Evolutionary conservation across 257 asterid genomes (phyloP).

Genomic region (Coffea eugenioides): DNA sequence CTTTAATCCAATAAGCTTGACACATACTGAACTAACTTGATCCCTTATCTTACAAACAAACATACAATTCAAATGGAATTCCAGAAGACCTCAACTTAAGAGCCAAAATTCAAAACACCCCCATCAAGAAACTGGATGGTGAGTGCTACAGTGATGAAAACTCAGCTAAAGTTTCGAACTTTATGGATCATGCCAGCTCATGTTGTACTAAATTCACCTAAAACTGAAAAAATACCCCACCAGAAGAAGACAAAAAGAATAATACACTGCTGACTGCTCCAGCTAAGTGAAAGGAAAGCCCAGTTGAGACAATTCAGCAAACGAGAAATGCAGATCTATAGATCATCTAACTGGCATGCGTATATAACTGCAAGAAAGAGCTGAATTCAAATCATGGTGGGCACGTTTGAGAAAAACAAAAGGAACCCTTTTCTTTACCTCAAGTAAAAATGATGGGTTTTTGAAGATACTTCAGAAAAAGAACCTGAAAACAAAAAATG

Average conservation of each 20-base stretch:
- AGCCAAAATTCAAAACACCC: background rate
- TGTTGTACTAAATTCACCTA: background rate
- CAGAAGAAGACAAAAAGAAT: slow-evolving; percentile 17
- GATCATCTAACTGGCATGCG: slow-evolving; percentile 13
- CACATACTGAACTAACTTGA: background rate
- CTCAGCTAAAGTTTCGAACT: slow-evolving; percentile 19
- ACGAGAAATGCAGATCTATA: slow-evolving; percentile 35
- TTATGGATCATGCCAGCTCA: slow-evolving; percentile 12
- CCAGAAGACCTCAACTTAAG: slow-evolving; percentile 8
- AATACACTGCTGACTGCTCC: background rate
- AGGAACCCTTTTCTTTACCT: slow-evolving; percentile 19
- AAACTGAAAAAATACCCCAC: slow-evolving; percentile 8
- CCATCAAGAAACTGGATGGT: background rate
- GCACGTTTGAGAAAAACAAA: slow-evolving; percentile 1
- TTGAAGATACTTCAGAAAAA: background rate
- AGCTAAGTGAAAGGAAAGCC: slow-evolving; percentile 11
- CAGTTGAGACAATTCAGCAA: slow-evolving; percentile 18
- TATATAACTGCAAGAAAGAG: background rate
- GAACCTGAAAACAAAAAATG: background rate
- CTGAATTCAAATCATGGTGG: slow-evolving; percentile 3
- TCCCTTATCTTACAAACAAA: slow-evolving; percentile 1
- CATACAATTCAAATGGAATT: background rate
- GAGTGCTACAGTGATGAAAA: slow-evolving; percentile 6
- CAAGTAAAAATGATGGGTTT: background rate
- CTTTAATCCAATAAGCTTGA: background rate